phyloP scores from a whole-genome alignment of 768 basidiomycete genomes.

The Lactarius sanguifluus region DNA sequence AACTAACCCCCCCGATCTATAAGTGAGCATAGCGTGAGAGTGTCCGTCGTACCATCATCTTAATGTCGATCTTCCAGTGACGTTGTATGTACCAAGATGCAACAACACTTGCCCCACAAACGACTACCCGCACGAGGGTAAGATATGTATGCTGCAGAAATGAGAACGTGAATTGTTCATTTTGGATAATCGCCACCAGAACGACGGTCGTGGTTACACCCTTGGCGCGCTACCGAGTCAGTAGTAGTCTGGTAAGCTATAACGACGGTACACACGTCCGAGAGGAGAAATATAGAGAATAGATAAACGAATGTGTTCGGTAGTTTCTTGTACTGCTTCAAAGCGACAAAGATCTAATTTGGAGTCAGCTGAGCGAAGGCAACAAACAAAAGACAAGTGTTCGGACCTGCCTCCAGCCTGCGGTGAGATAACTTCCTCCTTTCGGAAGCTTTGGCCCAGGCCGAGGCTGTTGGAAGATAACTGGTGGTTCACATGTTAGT shows the following conservation, averaged over 20 bases:
- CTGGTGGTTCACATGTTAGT: conserved; percentile 38
- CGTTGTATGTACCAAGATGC: conserved; percentile 84
- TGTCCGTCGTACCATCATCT: conserved; percentile 56
- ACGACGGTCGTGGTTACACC: conserved; percentile 80
- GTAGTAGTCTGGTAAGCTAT: neutral
- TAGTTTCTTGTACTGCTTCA: conserved; percentile 72
- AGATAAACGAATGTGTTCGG: conserved; percentile 84
- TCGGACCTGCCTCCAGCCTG: conserved; percentile 83
- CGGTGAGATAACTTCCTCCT: conserved; percentile 71
- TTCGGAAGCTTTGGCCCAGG: conserved; percentile 78
- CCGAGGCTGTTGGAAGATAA: conserved; percentile 82
- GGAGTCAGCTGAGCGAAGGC: neutral
- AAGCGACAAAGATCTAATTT: conserved; percentile 69
- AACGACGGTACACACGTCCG: conserved; percentile 52
- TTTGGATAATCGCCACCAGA: conserved; percentile 73
- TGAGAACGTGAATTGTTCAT: conserved; percentile 77
- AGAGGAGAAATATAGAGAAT: conserved; percentile 72
- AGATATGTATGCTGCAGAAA: conserved; percentile 82
- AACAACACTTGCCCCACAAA: conserved; percentile 66
- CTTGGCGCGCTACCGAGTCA: conserved; percentile 38
- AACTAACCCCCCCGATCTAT: conserved; percentile 46
- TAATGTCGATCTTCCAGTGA: conserved; percentile 76
- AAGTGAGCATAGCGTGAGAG: neutral
- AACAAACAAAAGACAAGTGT: too few species aligned
- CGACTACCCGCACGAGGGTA: conserved; percentile 71